Evolutionary conservation across 73 alveolate species (phyloP), one percentile per base, ranked within the genome.

Genomic region (Symbiodinium natans): DNA sequence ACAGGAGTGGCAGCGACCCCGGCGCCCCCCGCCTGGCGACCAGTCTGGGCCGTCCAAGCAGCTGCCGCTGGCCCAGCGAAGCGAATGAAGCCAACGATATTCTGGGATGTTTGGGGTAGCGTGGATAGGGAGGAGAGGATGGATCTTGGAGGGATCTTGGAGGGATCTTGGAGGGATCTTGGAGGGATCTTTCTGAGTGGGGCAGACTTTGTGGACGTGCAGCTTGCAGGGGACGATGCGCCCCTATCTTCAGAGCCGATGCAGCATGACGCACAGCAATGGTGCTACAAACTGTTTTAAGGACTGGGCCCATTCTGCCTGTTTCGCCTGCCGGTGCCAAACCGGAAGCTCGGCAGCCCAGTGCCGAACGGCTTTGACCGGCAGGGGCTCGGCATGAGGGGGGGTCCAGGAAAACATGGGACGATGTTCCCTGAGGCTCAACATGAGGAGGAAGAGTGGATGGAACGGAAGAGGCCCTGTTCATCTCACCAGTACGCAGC

Each of bases 1-100:
- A 13, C 40, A 88, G 95, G 95, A 88, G 95, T 88, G 95, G 95
- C 95, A 88, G 86, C 95, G 95, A 2, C 95, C 95, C 31, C 85
- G 95, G 39, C 95, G 95, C 33, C 95, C 95, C 1, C 95, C 95
- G 11, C 86, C 86, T 11, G 77, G 86, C 42, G 95, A 82, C 42
- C 25, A 13, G 25, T 80, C n/a, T 23, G 95, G 95, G 43, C 95
- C 95, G n/a, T 88, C 95, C 36, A 88, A 88, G 95, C 95, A 88
- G 34, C 86, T 88, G 95, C 63, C 15, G 21, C 52, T 48, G 93
- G 10, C 41, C 84, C 83, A 59, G 94, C 43, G n/a, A n/a, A n/a
- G n/a, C n/a, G n/a, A 48, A 8, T 48, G 17, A 48, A 48, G 17
- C 63, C n/a, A 17, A 59, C 33, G 33, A 13, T 19, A 10, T 13